Conservation (phyloP, 2,329 filamentous ascomycete species). For the Penicillium rolfsii region DNA sequence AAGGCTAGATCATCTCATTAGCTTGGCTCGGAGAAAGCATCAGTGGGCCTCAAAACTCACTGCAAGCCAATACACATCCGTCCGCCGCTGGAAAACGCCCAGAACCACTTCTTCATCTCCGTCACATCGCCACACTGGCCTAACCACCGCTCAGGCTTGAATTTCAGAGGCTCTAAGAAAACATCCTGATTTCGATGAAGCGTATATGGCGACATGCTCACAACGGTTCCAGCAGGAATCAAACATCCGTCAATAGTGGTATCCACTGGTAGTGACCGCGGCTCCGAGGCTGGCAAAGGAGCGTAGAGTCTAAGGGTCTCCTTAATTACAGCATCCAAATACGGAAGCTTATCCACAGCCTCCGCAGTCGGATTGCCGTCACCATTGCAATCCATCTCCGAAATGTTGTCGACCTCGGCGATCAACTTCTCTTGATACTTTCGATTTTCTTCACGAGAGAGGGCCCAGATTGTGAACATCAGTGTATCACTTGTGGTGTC, state of each 20-base stretch:
- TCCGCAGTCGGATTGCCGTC: slow-evolving; percentile 41
- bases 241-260: slow-evolving; percentile 40
- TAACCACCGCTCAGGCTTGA: slow-evolving; percentile 42
- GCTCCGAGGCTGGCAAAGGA: slow-evolving; percentile 55
- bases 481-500: slow-evolving; percentile 58
- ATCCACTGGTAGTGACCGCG: slow-evolving; percentile 41
- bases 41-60: slow-evolving; percentile 16
- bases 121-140: slow-evolving; percentile 16
- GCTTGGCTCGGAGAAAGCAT: not conserved
- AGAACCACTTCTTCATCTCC: slow-evolving; percentile 43
- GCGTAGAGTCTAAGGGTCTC: slow-evolving; percentile 56
- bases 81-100: slow-evolving; percentile 46
- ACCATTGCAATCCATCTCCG: slow-evolving; percentile 21
- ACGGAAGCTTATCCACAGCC: slow-evolving; percentile 46
- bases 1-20: slow-evolving; percentile 35
- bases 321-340: slow-evolving; percentile 55
- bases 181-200: slow-evolving; percentile 40
- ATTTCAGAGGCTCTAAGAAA: slow-evolving; percentile 33
- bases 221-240: slow-evolving; percentile 39
- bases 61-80: slow-evolving; percentile 49
- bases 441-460: slow-evolving; percentile 51
- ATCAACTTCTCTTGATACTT: slow-evolving; percentile 52
- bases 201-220: slow-evolving; percentile 38
- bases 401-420: slow-evolving; percentile 45
- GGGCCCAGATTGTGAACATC: slow-evolving; percentile 56